These are phyloP conservation scores for Cruciata laevipes DNA, from an alignment of 257 asterid genomes.

Conservation along the genomic window DNA sequence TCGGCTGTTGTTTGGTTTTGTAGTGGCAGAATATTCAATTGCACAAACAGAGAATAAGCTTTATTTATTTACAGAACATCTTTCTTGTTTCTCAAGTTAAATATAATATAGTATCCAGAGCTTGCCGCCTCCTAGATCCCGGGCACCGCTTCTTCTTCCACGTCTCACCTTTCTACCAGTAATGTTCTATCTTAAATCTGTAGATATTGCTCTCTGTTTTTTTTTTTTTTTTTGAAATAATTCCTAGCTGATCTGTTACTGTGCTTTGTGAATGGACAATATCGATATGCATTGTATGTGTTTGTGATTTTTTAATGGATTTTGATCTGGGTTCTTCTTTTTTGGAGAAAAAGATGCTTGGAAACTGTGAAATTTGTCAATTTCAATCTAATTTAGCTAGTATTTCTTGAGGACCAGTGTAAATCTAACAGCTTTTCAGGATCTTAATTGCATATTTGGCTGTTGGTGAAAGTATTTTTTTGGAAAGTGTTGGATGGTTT, in stretches of 20 bases:
- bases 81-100: conserved; percentile 12
- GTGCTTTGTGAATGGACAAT: background rate
- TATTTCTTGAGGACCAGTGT: background rate
- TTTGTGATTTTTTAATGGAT: background rate
- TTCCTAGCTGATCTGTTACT: background rate
- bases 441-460: background rate
- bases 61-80: background rate
- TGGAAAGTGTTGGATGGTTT: too few species aligned
- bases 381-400: background rate
- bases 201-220: background rate
- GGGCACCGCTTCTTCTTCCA: background rate
- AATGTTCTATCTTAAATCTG: background rate
- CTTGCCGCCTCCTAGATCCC: background rate
- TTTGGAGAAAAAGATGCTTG: background rate
- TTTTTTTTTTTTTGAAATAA: too few species aligned
- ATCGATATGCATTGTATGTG: background rate
- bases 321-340: background rate
- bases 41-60: background rate
- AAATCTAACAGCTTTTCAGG: background rate
- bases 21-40: background rate
- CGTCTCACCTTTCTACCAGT: background rate
- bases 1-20: background rate
- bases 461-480: too few species aligned
- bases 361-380: background rate
- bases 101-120: background rate